phyloP scores from a whole-genome alignment of 1,139 yeast genomes.

The Yamadazyma blattariae region DNA sequence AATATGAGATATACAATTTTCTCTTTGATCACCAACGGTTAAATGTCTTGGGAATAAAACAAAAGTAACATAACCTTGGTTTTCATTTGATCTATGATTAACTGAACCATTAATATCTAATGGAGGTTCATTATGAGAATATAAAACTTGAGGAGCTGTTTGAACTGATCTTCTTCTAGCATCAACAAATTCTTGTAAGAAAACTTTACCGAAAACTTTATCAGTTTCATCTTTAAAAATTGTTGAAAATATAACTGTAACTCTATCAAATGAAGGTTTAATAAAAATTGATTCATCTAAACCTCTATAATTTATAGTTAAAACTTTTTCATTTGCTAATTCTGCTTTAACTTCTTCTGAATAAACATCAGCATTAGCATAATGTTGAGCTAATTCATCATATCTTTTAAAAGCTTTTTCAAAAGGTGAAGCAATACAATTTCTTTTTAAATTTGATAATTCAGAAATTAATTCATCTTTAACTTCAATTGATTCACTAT shows the following conservation, averaged over 20 bases:
- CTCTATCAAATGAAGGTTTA: conserved; percentile 92
- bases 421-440: conserved; percentile 90
- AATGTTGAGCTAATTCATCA: conserved; percentile 60
- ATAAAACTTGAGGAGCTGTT: conserved; percentile 97
- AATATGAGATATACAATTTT: conserved; percentile 83
- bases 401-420: conserved; percentile 80
- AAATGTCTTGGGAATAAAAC: conserved; percentile 75
- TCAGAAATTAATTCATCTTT: conserved; percentile 54
- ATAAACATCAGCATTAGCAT: conserved; percentile 47
- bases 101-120: conserved; percentile 63
- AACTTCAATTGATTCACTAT: conserved; percentile 40
- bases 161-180: conserved; percentile 96
- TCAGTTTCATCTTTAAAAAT: conserved; percentile 96
- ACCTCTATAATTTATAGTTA: conserved; percentile 84
- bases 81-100: conserved; percentile 34
- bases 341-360: conserved; percentile 50
- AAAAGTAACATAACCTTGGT: conserved; percentile 73
- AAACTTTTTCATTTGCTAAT: conserved; percentile 53
- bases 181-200: conserved; percentile 92
- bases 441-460: conserved; percentile 75
- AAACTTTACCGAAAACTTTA: conserved; percentile 90
- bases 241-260: conserved; percentile 93
- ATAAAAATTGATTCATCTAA: conserved; percentile 82
- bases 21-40: conserved; percentile 67
- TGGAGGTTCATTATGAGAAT: conserved; percentile 89